phyloP scores from a whole-genome alignment of 768 basidiomycete species.

The Boletus fagicola region DNA sequence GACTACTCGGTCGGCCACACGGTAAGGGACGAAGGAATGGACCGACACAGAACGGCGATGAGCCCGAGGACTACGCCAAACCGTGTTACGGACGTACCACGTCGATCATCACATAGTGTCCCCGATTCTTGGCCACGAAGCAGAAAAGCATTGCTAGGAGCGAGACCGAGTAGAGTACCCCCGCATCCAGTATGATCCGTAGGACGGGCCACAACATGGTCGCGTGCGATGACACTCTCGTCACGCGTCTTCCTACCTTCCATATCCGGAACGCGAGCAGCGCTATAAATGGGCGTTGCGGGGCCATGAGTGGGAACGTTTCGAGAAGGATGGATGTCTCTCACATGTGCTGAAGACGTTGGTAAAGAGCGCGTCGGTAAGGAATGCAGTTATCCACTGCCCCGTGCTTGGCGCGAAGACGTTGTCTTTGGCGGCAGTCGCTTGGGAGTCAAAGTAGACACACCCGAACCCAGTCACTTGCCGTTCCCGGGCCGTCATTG shows the following conservation, averaged over 20 bases:
- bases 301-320: neutral
- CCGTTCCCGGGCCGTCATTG: too few species aligned
- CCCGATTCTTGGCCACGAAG: slow-evolving; percentile 22
- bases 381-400: slow-evolving; percentile 26
- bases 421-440: slow-evolving; percentile 6
- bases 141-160: slow-evolving; percentile 24
- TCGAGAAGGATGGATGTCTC: neutral
- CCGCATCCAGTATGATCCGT: slow-evolving; percentile 25
- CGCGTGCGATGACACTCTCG: neutral
- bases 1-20: neutral
- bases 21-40: neutral
- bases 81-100: slow-evolving; percentile 8
- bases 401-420: slow-evolving; percentile 18
- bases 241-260: slow-evolving; percentile 14
- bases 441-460: slow-evolving; percentile 15
- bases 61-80: neutral
- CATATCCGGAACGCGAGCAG: slow-evolving; percentile 29
- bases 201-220: slow-evolving; percentile 18
- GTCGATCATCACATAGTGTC: slow-evolving; percentile 23
- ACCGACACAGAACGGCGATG: neutral
- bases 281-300: slow-evolving; percentile 3
- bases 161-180: slow-evolving; percentile 22
- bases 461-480: slow-evolving; percentile 18
- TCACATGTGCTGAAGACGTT: slow-evolving; percentile 25
- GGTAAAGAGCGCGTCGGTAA: slow-evolving; percentile 17